phyloP scores from a whole-genome alignment of 2,329 filamentous ascomycete genomes.

The Harringtonia aguacate region DNA sequence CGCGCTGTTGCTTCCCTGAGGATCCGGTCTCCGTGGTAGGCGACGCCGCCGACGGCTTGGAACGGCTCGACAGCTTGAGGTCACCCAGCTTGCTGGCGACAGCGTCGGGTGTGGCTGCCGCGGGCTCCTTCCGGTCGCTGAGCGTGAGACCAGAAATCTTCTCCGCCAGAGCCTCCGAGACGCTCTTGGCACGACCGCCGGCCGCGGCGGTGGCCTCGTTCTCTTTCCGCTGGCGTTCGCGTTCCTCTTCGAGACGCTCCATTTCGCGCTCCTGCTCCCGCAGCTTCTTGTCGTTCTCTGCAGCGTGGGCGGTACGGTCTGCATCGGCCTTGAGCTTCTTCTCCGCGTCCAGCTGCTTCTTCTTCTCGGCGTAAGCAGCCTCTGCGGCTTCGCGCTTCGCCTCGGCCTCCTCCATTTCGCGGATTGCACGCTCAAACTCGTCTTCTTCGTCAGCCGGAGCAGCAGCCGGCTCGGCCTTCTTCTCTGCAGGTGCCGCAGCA shows the following conservation, averaged over 20 bases:
- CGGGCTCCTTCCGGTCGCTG: constrained; percentile 33
- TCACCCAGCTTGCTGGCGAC: constrained; percentile 40
- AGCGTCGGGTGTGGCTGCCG: constrained; percentile 25
- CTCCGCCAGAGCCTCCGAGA: constrained; percentile 40
- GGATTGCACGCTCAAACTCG: constrained; percentile 14
- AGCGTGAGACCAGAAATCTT: constrained; percentile 24
- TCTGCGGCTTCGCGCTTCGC: constrained; percentile 11
- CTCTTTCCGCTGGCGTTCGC: constrained; percentile 43
- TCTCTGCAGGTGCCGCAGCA: constrained; percentile 1
- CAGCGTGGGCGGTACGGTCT: constrained; percentile 8
- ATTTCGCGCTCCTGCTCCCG: constrained; percentile 63
- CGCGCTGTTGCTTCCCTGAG: constrained; percentile 47
- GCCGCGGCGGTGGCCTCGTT: constrained; percentile 32
- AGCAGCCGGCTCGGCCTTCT: constrained; percentile 22
- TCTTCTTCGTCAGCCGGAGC: constrained; percentile 26
- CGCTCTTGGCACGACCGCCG: constrained; percentile 29
- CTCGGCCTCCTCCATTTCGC: constrained; percentile 16
- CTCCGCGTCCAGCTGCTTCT: constrained; percentile 8
- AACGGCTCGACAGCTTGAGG: constrained; percentile 32
- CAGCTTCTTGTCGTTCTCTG: constrained; percentile 38
- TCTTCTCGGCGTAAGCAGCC: constrained; percentile 10
- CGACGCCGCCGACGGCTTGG: constrained; percentile 10
- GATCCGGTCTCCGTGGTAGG: constrained; percentile 23
- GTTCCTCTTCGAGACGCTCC: constrained; percentile 62
- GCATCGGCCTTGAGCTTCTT: constrained; percentile 10